Evolutionary conservation across 2,329 filamentous ascomycete genomes (phyloP), one percentile per base, ranked within the genome.

Genomic region (Calonectria henricotiae): DNA sequence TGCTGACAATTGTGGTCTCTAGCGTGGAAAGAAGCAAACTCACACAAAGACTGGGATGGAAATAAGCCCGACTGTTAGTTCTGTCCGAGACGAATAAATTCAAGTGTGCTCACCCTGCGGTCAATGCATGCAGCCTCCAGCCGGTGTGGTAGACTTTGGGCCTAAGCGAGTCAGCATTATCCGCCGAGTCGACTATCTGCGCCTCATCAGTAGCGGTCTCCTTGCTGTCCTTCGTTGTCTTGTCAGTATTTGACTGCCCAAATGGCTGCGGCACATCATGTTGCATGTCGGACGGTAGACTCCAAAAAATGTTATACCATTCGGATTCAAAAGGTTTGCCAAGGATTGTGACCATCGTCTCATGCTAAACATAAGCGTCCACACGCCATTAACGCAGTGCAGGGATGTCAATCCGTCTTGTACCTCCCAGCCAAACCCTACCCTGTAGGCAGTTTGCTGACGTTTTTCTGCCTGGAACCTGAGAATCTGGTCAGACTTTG

Each of bases 1-100:
- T 88, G 77, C 83, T 85, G n/a, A 88, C 85, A 30, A 87, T 87
- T 4, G 85, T 86, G 8, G 82, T 85, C 69, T 88, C 86, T 4
- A 86, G 77, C 0, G 82, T 83, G 0, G 86, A 84, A 3, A 88
- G 79, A 44, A 87, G 41, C 0, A 74, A 27, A 27, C 51, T 55
- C 9, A 66, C 51, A 30, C 64, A 66, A 7, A 66, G 55, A 12
- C 64, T 66, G 4, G 1, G 27, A 2, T 20, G 27, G 9, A 51
- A 30, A 17, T 27, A 6, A 7, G 27, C 3, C 23, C 1, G 13
- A 47, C 17, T 4, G 27, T 51, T 39, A 23, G 44, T 27, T 37
- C 25, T 7, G 9, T n/a, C 25, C 7, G 3, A 23, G 15, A 49
- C 13, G 9, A 11, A 3, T n/a, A 12, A 17, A 12, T 6, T 25